Conservation (phyloP, 805 yeast species). For the Wickerhamomyces bisporus region DNA sequence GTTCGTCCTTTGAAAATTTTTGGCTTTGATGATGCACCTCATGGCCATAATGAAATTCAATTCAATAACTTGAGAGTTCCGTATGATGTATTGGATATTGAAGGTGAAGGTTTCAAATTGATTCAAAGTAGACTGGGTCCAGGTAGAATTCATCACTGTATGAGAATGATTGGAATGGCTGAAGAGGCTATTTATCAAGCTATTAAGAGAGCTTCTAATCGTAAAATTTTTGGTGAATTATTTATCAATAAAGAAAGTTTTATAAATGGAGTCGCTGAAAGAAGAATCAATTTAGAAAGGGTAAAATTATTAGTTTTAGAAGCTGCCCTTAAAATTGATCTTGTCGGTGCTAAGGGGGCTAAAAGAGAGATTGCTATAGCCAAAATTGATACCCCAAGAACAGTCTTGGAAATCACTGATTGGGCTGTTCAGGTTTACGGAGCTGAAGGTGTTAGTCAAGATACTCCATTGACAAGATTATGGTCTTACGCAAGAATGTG, state of each 20-base stretch:
- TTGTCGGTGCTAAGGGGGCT: slow-evolving; percentile 48
- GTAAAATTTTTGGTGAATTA: slow-evolving; percentile 48
- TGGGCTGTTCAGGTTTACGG: slow-evolving; percentile 64
- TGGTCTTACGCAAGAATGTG: slow-evolving; percentile 50
- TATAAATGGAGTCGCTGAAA: slow-evolving; percentile 43
- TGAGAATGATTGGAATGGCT: slow-evolving; percentile 59
- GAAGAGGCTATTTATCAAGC: slow-evolving; percentile 47
- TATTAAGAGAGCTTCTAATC: slow-evolving; percentile 45
- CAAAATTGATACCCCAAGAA: slow-evolving; percentile 56
- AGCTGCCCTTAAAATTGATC: slow-evolving; percentile 58
- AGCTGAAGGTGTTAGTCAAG: slow-evolving; percentile 61
- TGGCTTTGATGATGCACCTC: slow-evolving; percentile 67
- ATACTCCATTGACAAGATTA: slow-evolving; percentile 49
- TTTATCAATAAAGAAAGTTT: slow-evolving; percentile 48
- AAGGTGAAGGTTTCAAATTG: slow-evolving; percentile 58
- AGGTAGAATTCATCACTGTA: slow-evolving; percentile 68
- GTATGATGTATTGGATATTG: slow-evolving; percentile 33
- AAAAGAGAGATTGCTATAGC: slow-evolving; percentile 55
- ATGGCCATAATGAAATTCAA: slow-evolving; percentile 60
- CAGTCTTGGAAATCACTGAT: slow-evolving; percentile 46
- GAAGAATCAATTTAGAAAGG: slow-evolving; percentile 48
- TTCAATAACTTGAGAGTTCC: slow-evolving; percentile 47
- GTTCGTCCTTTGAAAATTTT: slow-evolving; percentile 48
- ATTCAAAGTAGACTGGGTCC: slow-evolving; percentile 64
- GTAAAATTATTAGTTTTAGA: slow-evolving; percentile 50